Conservation (phyloP, 2,329 filamentous ascomycete genomes). For the Albophoma yamanashiensis region DNA sequence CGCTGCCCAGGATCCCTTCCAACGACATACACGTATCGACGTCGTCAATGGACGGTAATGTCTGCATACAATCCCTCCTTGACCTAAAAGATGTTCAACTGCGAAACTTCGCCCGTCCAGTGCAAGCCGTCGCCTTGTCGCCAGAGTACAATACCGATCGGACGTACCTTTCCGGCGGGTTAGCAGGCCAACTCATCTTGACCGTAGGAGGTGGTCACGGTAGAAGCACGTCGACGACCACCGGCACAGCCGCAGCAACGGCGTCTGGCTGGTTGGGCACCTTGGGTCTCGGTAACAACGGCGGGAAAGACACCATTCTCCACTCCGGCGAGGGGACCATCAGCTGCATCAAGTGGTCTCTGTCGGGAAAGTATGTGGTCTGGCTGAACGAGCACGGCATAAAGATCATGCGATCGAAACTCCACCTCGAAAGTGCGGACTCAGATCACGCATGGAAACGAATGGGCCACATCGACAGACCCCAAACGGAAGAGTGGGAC, state of each 20-base stretch:
- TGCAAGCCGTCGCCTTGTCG: constrained; percentile 87
- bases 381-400: constrained; percentile 98
- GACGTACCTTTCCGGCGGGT: constrained; percentile 82
- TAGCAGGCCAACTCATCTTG: constrained; percentile 77
- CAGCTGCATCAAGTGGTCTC: constrained; percentile 86
- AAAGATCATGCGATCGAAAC: constrained; percentile 89
- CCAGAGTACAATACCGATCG: constrained; percentile 87
- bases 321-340: constrained; percentile 91
- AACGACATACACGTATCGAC: constrained; percentile 92
- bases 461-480: constrained; percentile 83
- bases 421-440: constrained; percentile 67
- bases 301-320: constrained; percentile 74
- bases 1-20: constrained; percentile 63
- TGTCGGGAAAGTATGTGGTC: constrained; percentile 82
- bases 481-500: constrained; percentile 80
- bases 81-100: constrained; percentile 85
- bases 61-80: constrained; percentile 79
- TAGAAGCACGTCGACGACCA: constrained; percentile 78
- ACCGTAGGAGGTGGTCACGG: constrained; percentile 74
- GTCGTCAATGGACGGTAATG: constrained; percentile 89
- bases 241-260: constrained; percentile 68
- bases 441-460: constrained; percentile 85
- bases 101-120: constrained; percentile 85
- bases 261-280: constrained; percentile 87
- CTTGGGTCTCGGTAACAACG: constrained; percentile 68